Percentiles rank a stretch among this genome's conserved stretches.
Conservation (phyloP, 352 stramenopile species). For the Pythium aquatile region DNA sequence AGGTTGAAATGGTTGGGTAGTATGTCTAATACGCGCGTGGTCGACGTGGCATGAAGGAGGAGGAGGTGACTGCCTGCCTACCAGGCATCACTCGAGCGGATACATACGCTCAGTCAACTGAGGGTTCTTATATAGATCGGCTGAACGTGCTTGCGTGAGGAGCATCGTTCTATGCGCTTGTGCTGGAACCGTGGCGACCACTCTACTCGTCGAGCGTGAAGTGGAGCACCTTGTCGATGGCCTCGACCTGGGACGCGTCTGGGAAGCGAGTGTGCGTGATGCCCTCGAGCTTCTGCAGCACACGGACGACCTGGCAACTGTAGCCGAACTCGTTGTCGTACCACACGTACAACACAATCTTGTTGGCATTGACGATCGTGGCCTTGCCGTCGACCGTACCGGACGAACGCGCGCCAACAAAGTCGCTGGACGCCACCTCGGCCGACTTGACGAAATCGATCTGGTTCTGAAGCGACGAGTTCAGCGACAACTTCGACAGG, state of each 20-base stretch:
- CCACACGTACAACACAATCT: constrained; percentile 87
- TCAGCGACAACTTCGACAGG: constrained; percentile 77
- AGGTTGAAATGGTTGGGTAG: neutral
- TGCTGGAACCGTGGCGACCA: neutral
- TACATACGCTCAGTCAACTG: neutral
- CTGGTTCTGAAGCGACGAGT: constrained; percentile 85
- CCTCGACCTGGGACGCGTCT: constrained; percentile 57
- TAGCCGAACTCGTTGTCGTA: constrained; percentile 93
- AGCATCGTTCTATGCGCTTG: neutral
- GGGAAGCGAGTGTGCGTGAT: constrained; percentile 77
- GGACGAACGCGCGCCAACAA: constrained; percentile 73
- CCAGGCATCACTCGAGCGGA: neutral
- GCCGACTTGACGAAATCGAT: constrained; percentile 87
- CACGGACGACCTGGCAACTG: constrained; percentile 81
- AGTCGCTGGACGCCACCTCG: constrained; percentile 81
- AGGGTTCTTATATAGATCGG: neutral
- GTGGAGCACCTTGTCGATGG: constrained; percentile 67
- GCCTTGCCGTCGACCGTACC: constrained; percentile 82
- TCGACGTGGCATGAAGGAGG: neutral
- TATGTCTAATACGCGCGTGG: neutral
- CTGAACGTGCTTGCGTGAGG: neutral
- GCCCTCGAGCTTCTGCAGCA: constrained; percentile 77
- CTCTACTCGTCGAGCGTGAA: constrained; percentile 29
- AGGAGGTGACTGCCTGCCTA: neutral
- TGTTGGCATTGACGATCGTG: constrained; percentile 83